phyloP scores from a whole-genome alignment of 371 early-diverging fungal genomes.

The Batkoa obscura region DNA sequence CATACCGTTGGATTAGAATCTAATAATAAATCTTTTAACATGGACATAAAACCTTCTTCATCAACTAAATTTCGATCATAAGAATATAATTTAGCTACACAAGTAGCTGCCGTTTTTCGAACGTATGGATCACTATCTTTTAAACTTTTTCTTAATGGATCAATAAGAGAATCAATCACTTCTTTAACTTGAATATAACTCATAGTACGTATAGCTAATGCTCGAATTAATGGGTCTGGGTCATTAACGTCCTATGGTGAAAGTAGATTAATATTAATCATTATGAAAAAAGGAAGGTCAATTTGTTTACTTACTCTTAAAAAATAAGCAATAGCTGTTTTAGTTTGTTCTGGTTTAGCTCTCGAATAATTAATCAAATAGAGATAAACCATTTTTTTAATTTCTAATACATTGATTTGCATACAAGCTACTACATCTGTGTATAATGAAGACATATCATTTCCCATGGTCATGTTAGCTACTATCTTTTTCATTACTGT shows the following conservation, averaged over 20 bases:
- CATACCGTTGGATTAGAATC: slow-evolving; percentile 80
- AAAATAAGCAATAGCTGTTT: slow-evolving; percentile 55
- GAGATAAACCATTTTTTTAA: slow-evolving; percentile 88
- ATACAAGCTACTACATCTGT: slow-evolving; percentile 33
- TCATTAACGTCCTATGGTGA: slow-evolving; percentile 38
- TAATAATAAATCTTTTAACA: slow-evolving; percentile 68
- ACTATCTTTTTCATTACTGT: slow-evolving; percentile 57
- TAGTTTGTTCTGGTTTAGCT: slow-evolving; percentile 74
- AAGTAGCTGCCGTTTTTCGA: slow-evolving; percentile 32
- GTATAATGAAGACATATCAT: slow-evolving; percentile 64
- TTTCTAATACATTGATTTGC: slow-evolving; percentile 26
- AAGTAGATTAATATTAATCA: too few relatives aligned
- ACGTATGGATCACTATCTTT: slow-evolving; percentile 58
- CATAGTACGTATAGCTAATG: slow-evolving; percentile 86
- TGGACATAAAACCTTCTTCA: slow-evolving; percentile 61
- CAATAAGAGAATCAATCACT: slow-evolving; percentile 49
- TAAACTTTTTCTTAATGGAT: slow-evolving; percentile 74
- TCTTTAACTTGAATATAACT: slow-evolving; percentile 82
- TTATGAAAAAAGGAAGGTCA: not conserved
- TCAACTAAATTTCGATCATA: slow-evolving; percentile 37
- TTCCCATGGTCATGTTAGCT: slow-evolving; percentile 65
- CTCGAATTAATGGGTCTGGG: slow-evolving; percentile 70
- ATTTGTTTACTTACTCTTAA: slow-evolving; percentile 22
- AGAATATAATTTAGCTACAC: slow-evolving; percentile 45
- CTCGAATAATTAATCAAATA: slow-evolving; percentile 68